Base-by-base conservation (phyloP, 2,329 filamentous ascomycete species). In the Trichophyton mentagrophytes region DNA sequence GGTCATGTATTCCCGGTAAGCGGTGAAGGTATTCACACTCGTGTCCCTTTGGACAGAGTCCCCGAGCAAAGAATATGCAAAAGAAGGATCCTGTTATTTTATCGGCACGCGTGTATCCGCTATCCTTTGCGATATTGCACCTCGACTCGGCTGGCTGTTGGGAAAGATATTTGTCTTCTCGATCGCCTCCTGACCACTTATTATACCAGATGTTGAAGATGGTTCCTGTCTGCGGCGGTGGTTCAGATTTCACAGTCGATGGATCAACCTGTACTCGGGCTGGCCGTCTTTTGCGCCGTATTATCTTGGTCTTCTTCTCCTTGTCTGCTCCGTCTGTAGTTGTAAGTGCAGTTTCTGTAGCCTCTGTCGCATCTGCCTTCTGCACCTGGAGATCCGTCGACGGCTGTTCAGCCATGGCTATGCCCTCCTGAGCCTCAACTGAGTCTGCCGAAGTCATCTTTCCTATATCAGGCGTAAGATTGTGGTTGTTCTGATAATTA, bases 151-250 rank as follows among this genome's bases (percentile, higher is more conserved):
- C 92, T 13, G 86, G 83, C 22, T 86, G 88, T 70, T 96, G 87
- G 40, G 87, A 89, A 3, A 90, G 82, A 69, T 92, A 90, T 67
- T 91, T 90, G 77, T 95, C 90, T 71, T 97, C 92, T 63, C 90
- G 84, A 74, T 99, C 93, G 69, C 93, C 93, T 66, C 93, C 93
- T 0, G 86, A 88, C 91, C 92, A 97, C 76, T 96, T 97, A 78
- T 96, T 96, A 77, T 96, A 96, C 92, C 91, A 96, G 69, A 95
- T 95, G 75, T 99, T 99, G 81, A 93, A 99, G 62, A 91, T 90
- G 0, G 89, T 95, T 59, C 93, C 93, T 0, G 92, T 97, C 69
- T 97, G 91, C 1, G 89, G 88, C 15, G 91, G 90, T 3, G 89
- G 87, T 68, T 96, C 90, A 38, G 86, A 86, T 67, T 87, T 89